These are phyloP conservation scores for Populus simonii DNA, from an alignment of 345 rosid species.

Conservation along the genomic window DNA sequence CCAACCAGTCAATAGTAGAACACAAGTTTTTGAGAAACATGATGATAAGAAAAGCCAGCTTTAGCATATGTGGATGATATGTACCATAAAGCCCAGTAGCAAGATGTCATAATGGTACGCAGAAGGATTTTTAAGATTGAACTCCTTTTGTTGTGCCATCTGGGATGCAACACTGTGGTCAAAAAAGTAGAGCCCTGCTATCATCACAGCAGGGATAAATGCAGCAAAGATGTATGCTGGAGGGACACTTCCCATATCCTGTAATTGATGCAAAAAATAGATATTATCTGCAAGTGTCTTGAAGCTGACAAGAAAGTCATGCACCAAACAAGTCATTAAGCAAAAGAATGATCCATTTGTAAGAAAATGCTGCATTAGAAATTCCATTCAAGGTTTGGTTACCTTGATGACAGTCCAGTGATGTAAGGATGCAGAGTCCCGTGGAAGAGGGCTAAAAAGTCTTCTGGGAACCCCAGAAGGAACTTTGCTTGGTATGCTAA, in stretches of 20 bases:
- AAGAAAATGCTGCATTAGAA: too few relatives aligned
- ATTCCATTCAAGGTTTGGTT: neutral
- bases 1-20: neutral
- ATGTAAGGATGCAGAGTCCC: conserved; percentile 52
- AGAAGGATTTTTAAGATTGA: conserved; percentile 77
- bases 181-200: conserved; percentile 76
- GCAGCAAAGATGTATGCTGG: conserved; percentile 61
- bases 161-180: conserved; percentile 86
- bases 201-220: conserved; percentile 72
- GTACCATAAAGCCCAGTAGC: conserved; percentile 68
- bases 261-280: conserved; percentile 4
- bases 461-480: conserved; percentile 78
- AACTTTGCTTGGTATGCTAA: conserved; percentile 38
- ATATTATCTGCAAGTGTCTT: too few relatives aligned
- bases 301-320: neutral
- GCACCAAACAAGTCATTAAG: neutral
- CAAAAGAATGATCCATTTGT: neutral
- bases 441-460: conserved; percentile 69
- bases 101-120: conserved; percentile 78
- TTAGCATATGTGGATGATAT: neutral
- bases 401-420: conserved; percentile 86
- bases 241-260: conserved; percentile 79
- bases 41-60: neutral
- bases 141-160: conserved; percentile 81
- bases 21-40: neutral